Conservation (phyloP, 2,329 filamentous ascomycete species). For the Spiromastix sp. region DNA sequence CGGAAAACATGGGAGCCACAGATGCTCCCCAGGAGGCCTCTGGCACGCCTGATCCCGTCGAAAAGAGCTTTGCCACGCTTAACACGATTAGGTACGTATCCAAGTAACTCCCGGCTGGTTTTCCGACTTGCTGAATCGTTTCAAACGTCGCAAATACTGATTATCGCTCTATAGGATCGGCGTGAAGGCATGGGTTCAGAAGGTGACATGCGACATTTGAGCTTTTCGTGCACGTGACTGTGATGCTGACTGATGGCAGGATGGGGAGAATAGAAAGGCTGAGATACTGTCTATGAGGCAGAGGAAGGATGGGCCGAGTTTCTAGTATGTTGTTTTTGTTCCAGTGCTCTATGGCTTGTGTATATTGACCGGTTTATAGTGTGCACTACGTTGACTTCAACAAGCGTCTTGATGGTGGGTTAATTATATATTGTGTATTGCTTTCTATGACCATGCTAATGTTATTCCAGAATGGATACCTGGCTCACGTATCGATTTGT, state of each 20-base stretch:
- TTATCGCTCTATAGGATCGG: constrained; percentile 41
- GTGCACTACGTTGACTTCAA: constrained; percentile 99
- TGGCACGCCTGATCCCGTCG: constrained; percentile 48
- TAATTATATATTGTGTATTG: not conserved
- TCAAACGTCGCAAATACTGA: constrained; percentile 6
- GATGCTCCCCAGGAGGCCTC: constrained; percentile 44
- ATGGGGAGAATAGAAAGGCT: constrained; percentile 78
- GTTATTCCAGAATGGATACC: constrained; percentile 70
- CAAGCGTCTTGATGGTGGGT: constrained; percentile 57
- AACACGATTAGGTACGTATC: constrained; percentile 63
- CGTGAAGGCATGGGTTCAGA: constrained; percentile 57
- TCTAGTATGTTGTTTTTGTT: constrained; percentile 47
- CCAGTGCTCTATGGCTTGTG: constrained; percentile 1
- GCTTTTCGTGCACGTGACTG: not conserved
- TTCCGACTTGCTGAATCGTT: not conserved
- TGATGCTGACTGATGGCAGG: constrained; percentile 30
- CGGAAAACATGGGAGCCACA: constrained; percentile 42
- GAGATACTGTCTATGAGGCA: constrained; percentile 94
- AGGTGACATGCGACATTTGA: constrained; percentile 40
- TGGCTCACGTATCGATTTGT: constrained; percentile 70
- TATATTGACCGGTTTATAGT: constrained; percentile 21
- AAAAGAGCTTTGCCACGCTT: constrained; percentile 75
- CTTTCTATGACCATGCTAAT: constrained; percentile 21
- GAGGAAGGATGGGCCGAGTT: constrained; percentile 76
- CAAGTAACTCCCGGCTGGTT: not conserved